Conservation (phyloP, 345 rosid species). For the Noccaea caerulescens region DNA sequence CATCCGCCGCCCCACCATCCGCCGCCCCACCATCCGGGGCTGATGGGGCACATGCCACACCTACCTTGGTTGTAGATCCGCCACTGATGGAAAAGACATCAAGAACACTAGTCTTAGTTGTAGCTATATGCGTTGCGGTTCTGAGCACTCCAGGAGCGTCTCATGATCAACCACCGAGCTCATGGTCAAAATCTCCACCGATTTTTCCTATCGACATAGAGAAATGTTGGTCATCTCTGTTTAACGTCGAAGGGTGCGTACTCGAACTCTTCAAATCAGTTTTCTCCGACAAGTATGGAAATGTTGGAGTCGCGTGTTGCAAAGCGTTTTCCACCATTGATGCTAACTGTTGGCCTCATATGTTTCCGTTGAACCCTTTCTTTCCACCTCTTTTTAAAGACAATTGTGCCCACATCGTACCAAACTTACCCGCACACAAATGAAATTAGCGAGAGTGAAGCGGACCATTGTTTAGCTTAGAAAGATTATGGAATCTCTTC, state of each 20-base stretch:
- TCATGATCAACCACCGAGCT: background rate
- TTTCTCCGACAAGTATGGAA: background rate
- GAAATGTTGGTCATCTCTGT: slow-evolving; percentile 11
- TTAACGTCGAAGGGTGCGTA: slow-evolving; percentile 4
- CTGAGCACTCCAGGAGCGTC: slow-evolving; percentile 3
- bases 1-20: too few species aligned
- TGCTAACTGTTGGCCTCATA: slow-evolving; percentile 5
- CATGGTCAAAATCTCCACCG: too few species aligned
- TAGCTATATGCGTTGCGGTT: background rate
- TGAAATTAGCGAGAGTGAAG: background rate
- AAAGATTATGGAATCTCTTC: background rate
- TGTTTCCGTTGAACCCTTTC: slow-evolving; percentile 10
- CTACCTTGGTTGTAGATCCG: too few species aligned
- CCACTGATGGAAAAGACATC: slow-evolving; percentile 13
- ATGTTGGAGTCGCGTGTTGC: slow-evolving; percentile 8
- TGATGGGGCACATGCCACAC: too few species aligned
- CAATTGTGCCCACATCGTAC: background rate
- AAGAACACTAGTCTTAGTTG: background rate
- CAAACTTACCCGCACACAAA: background rate
- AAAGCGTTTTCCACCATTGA: slow-evolving; percentile 2
- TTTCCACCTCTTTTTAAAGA: slow-evolving; percentile 13
- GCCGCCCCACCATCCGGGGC: too few species aligned
- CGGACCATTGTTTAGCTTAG: background rate
- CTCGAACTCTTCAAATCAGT: background rate
- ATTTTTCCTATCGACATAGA: background rate